A percentile compares a stretch with the other conserved stretches of the same genome.
phyloP scores from a whole-genome alignment of 805 yeast genomes.

The Groenewaldozyma tartarivorans region DNA sequence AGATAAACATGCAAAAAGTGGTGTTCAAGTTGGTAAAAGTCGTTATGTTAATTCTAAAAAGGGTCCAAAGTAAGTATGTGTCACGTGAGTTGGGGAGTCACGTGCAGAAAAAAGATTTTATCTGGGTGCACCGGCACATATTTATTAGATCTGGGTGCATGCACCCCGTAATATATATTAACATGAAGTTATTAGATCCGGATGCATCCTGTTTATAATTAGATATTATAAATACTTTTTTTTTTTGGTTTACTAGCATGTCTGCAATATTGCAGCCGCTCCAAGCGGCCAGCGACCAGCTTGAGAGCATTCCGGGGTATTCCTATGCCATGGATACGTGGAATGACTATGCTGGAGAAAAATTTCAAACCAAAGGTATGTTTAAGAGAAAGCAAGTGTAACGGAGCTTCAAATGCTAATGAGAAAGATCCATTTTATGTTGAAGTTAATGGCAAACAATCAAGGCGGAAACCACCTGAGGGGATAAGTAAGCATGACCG shows the following conservation, averaged over 20 bases:
- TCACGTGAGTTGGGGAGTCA: too few species aligned
- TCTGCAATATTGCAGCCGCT: constrained; percentile 1
- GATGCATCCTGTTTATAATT: too few species aligned
- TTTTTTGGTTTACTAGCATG: too few species aligned
- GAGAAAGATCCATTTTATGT: constrained; percentile 24
- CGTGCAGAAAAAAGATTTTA: too few species aligned
- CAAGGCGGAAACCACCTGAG: constrained; percentile 51
- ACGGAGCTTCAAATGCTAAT: not conserved
- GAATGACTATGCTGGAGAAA: constrained; percentile 61
- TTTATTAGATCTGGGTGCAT: too few species aligned
- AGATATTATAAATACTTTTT: too few species aligned
- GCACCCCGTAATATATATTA: too few species aligned
- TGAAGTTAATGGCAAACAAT: constrained; percentile 38
- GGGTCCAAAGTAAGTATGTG: too few species aligned
- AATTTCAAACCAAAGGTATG: constrained; percentile 42
- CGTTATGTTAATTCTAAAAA: constrained; percentile 73
- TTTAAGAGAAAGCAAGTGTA: not conserved
- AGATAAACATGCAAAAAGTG: constrained; percentile 32
- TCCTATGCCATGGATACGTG: constrained; percentile 45
- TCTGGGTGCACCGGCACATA: too few species aligned
- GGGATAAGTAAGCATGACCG: constrained; percentile 50
- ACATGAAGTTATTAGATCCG: too few species aligned
- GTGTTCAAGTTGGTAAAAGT: constrained; percentile 79
- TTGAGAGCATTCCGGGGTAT: constrained; percentile 51
- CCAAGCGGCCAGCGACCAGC: constrained; percentile 7